phyloP scores from a whole-genome alignment of 495 filamentous ascomycete genomes.

The Penicillium fimorum region DNA sequence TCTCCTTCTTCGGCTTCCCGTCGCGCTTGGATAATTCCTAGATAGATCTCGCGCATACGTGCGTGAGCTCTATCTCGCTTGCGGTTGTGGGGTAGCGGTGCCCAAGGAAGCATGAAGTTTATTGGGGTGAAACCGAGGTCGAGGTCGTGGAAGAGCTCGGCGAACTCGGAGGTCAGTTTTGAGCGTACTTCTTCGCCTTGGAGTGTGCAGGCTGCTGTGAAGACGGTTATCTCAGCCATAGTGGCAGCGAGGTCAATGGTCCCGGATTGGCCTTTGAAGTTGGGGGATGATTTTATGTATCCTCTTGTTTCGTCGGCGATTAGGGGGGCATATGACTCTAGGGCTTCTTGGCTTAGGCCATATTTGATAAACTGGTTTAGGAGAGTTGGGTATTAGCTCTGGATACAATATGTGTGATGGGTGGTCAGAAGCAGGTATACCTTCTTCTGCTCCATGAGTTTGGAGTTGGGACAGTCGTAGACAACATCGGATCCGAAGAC shows the following conservation, averaged over 20 bases:
- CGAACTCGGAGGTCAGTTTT: conserved; percentile 63
- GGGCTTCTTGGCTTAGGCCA: conserved; percentile 73
- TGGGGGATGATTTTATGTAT: conserved; percentile 62
- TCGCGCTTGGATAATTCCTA: conserved; percentile 69
- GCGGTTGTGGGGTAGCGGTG: conserved; percentile 80
- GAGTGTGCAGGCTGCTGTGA: conserved; percentile 75
- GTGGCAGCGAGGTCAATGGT: conserved; percentile 60
- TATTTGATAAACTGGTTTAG: conserved; percentile 74
- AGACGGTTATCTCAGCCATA: conserved; percentile 85
- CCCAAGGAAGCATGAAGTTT: conserved; percentile 86
- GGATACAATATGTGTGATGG: too few species aligned
- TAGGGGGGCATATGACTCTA: conserved; percentile 73
- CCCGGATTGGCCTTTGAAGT: conserved; percentile 67
- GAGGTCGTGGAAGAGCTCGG: conserved; percentile 75
- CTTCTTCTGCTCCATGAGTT: conserved; percentile 84
- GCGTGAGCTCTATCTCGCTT: conserved; percentile 72
- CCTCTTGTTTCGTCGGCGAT: conserved; percentile 72
- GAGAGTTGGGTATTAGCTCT: background rate
- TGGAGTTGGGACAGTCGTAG: conserved; percentile 84
- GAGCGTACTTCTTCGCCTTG: conserved; percentile 79
- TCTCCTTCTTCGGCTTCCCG: conserved; percentile 40
- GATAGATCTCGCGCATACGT: conserved; percentile 74
- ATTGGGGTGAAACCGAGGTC: conserved; percentile 81
- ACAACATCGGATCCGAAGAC: conserved; percentile 86
- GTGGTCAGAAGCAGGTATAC: conserved; percentile 14